Conservation (phyloP, 768 basidiomycete genomes). For the Clitopilus hobsonii region DNA sequence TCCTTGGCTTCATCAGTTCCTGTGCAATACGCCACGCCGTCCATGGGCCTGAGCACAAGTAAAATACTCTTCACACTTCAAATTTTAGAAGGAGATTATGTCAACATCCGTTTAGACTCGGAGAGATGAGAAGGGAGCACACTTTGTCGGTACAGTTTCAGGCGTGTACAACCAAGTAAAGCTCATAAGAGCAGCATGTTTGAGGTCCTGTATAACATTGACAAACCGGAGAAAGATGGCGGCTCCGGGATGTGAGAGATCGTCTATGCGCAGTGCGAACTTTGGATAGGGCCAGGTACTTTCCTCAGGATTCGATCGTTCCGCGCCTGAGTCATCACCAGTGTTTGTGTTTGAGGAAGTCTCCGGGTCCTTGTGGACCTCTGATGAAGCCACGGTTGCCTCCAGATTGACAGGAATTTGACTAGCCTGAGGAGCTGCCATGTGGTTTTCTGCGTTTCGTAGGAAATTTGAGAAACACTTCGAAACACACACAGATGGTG, state of each 20-base stretch:
- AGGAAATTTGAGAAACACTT: not conserved
- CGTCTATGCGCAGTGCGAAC: constrained; percentile 51
- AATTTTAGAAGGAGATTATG: not conserved
- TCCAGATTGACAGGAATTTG: not conserved
- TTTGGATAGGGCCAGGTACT: constrained; percentile 49
- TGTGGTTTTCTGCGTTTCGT: too few species aligned
- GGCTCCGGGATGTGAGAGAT: constrained; percentile 55
- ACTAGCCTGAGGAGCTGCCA: too few species aligned
- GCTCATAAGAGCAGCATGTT: constrained; percentile 45
- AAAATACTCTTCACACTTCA: constrained; percentile 47
- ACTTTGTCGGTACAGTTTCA: constrained; percentile 33
- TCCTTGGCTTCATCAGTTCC: constrained; percentile 59
- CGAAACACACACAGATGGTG: not conserved
- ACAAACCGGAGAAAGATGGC: constrained; percentile 50
- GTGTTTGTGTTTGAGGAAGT: too few species aligned
- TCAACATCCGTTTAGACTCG: not conserved
- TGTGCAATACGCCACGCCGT: constrained; percentile 65
- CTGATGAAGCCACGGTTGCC: too few species aligned
- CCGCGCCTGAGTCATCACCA: too few species aligned
- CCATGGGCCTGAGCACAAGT: constrained; percentile 61
- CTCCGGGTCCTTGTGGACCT: too few species aligned
- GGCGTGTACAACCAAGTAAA: constrained; percentile 38
- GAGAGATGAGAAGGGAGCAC: constrained; percentile 6
- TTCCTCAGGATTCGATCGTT: too few species aligned
- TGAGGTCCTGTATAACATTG: constrained; percentile 33